Evolutionary conservation across 768 basidiomycete species (phyloP), one percentile per base, ranked within the genome.

Genomic region (Lactarius deliciosus): DNA sequence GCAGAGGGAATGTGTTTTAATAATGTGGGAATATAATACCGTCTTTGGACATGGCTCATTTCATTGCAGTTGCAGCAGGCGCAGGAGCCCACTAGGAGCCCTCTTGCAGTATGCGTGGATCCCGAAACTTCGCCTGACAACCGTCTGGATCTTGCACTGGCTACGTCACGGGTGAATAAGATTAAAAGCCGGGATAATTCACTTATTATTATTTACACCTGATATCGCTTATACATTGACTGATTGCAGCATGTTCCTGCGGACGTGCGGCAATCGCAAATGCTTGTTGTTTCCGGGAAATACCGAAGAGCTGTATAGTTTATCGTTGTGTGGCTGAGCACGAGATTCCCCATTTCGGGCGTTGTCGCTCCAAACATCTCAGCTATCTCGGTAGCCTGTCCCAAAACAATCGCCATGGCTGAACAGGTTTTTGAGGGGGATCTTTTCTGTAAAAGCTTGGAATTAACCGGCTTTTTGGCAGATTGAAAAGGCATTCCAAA

Each of bases 401-500:
- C 73, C 76, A 76, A 76, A 72, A 76, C 72, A 57, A 65, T 57
- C 70, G 68, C 75, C 68, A 80, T 80, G 79, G 77, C 78, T 70
- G 78, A 79, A 67, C 79, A 79, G 72, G 77, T 77, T 61, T 77
- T 69, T n/a, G n/a, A 53, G n/a, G 25, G 6, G 22, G 10, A 20
- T n/a, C n/a, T 40, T 54, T 3, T n/a, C 30, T 60, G 38, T 22
- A 30, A 18, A 34, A 13, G 25, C 18, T 18, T 16, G n/a, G 10
- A 30, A 32, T 50, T 38, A 36, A 64, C 20, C n/a, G n/a, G 34
- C 59, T 64, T 40, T 62, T 2, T 25, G 40, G 34, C 38, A 98
- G 91, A 88, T 96, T 77, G 96, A 98, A 81, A 97, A 96, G 81
- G 92, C 93, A 69, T 99, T 84, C 84, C 96, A 97, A 81, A 97